These are phyloP conservation scores for Hymenochaete sp. DNA, from an alignment of 1,284 basidiomycete species.

Conservation along the genomic window DNA sequence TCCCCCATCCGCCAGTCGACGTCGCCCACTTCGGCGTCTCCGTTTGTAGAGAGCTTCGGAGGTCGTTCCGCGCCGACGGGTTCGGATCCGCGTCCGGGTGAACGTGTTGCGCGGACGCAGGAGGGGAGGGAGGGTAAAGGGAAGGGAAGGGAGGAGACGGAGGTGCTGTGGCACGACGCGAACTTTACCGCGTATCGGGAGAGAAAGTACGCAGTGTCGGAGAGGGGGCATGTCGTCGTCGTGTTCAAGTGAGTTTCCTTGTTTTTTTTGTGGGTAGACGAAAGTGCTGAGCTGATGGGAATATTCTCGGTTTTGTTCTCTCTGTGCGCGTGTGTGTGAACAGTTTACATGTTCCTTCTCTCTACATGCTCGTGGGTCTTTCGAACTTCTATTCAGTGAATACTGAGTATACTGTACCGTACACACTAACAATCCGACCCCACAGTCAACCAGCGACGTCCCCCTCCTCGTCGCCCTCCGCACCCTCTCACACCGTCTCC, in stretches of 20 bases:
- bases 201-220: constrained; percentile 56
- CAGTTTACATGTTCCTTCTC: constrained; percentile 11
- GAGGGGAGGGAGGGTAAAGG: not conserved
- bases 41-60: constrained; percentile 34
- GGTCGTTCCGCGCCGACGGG: constrained; percentile 1
- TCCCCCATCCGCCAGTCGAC: not conserved
- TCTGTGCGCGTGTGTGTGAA: not conserved
- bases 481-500: constrained; percentile 48
- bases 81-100: no score
- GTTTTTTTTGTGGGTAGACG: not conserved
- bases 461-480: constrained; percentile 58
- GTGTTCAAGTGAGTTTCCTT: constrained; percentile 56
- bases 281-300: no score
- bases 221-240: constrained; percentile 58
- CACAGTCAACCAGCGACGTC: constrained; percentile 63
- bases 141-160: constrained; percentile 33
- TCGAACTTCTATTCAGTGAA: no score
- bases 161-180: constrained; percentile 64
- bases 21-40: constrained; percentile 35
- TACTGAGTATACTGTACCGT: no score
- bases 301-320: not conserved
- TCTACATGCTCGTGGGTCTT: constrained; percentile 5
- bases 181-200: constrained; percentile 68
- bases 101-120: no score
- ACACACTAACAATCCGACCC: not conserved